Conservation (phyloP, 1,139 yeast genomes). For the Blastobotrys buckinghamii region DNA sequence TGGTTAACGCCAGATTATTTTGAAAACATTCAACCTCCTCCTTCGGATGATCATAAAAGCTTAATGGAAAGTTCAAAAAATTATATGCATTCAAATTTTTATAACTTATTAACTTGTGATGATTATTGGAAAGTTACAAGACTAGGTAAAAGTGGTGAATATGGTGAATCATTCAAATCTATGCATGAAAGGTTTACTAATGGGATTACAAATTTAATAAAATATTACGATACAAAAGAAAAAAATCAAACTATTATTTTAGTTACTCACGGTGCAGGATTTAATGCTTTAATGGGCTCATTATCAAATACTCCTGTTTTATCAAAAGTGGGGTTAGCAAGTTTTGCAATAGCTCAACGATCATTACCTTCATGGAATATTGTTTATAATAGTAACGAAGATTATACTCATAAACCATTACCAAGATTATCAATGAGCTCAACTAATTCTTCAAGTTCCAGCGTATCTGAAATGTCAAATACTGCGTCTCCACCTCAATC, state of each 20-base stretch:
- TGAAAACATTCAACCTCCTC: conserved; percentile 33
- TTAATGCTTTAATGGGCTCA: conserved; percentile 35
- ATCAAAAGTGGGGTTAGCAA: conserved; percentile 30
- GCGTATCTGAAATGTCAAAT: conserved; percentile 9
- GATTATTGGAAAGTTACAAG: conserved; percentile 27
- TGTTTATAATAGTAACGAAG: conserved; percentile 9
- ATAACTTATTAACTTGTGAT: conserved; percentile 10
- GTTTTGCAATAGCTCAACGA: conserved; percentile 23
- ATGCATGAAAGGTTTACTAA: conserved; percentile 33
- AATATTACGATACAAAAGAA: conserved; percentile 18
- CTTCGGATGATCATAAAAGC: conserved; percentile 31
- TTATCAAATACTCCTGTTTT: conserved; percentile 31
- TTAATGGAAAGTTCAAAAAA: conserved; percentile 25
- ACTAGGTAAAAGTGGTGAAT: conserved; percentile 34
- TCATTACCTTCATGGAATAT: conserved; percentile 7
- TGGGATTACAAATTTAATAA: conserved; percentile 28
- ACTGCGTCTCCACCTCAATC: not conserved
- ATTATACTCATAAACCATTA: not conserved
- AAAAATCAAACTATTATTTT: conserved; percentile 25
- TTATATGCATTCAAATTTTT: not conserved
- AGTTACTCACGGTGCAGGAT: conserved; percentile 39
- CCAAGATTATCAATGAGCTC: conserved; percentile 8
- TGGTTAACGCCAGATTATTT: conserved; percentile 39
- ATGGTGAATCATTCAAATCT: conserved; percentile 35
- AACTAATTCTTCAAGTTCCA: conserved; percentile 11